Evolutionary conservation across 495 filamentous ascomycete genomes (phyloP).

Genomic region (Podospora pseudocomata): DNA sequence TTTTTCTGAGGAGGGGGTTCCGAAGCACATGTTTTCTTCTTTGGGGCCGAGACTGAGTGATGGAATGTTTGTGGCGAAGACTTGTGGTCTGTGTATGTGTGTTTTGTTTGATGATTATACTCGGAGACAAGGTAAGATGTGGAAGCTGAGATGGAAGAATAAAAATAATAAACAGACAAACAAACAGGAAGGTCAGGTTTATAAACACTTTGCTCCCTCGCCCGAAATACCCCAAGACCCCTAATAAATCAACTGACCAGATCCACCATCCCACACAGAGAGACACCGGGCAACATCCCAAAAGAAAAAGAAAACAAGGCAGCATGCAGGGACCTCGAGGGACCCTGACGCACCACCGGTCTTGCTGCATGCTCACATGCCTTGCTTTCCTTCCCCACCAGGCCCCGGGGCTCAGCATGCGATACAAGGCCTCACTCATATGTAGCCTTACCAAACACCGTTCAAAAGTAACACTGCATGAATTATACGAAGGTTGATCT

Average conservation of each 20-base stretch:
- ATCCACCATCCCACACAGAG: not conserved
- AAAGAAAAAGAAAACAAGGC: constrained; percentile 11
- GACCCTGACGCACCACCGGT: constrained; percentile 2
- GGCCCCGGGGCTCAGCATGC: not conserved
- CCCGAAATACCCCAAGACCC: not conserved
- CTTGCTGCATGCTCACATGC: not conserved
- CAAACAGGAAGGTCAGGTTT: not conserved
- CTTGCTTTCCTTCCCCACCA: not conserved
- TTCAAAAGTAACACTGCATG: not conserved
- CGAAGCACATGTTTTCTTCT: constrained; percentile 42
- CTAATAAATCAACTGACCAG: not conserved
- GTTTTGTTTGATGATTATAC: too few species aligned
- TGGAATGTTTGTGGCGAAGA: not conserved
- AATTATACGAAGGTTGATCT: not conserved
- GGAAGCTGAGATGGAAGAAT: not conserved
- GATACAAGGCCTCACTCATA: not conserved
- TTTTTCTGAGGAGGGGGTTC: constrained; percentile 32
- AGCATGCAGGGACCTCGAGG: constrained; percentile 6
- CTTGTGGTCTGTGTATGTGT: not conserved
- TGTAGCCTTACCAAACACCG: not conserved
- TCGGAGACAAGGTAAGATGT: not conserved
- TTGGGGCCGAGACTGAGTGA: not conserved
- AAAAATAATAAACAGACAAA: not conserved
- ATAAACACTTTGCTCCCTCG: not conserved
- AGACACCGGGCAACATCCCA: not conserved